Percentiles rank a stretch among this genome's conserved stretches.
Evolutionary conservation across 2,329 filamentous ascomycete species (phyloP).

Genomic region (Apiospora kogelbergensis): DNA sequence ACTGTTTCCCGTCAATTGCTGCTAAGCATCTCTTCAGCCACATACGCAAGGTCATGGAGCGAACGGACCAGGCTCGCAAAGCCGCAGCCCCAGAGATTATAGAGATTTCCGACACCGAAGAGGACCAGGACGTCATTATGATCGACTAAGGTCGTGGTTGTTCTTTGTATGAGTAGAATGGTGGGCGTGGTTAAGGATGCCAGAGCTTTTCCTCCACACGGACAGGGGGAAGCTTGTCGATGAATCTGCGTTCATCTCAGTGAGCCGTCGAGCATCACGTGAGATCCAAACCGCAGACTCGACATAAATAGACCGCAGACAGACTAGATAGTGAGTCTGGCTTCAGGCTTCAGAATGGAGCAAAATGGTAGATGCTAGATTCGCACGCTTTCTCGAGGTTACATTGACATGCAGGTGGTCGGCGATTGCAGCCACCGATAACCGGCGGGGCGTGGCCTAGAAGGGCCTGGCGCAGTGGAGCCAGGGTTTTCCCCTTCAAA

Average conservation of each 20-base stretch:
- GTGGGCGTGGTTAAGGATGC: background rate
- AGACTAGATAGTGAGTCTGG: background rate
- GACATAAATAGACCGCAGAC: background rate
- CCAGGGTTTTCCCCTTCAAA: background rate
- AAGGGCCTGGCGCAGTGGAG: background rate
- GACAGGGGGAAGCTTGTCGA: background rate
- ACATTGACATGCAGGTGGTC: background rate
- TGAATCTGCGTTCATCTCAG: background rate
- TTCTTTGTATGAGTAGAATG: background rate
- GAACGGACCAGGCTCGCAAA: conserved; percentile 33
- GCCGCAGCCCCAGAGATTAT: background rate
- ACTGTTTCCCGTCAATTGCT: conserved; percentile 65
- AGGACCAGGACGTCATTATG: background rate
- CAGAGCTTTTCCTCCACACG: background rate
- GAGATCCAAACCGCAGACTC: background rate
- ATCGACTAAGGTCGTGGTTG: background rate
- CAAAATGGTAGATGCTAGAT: background rate
- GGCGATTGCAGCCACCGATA: conserved; percentile 7
- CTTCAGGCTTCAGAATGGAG: background rate
- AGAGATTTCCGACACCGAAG: background rate
- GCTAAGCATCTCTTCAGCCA: conserved; percentile 50
- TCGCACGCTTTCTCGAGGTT: background rate
- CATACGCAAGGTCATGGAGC: conserved; percentile 45
- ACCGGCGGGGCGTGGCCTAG: conserved; percentile 1
- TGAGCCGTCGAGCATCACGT: background rate